Evolutionary conservation across 2,329 filamentous ascomycete genomes (phyloP).

Genomic region (Penicillium sp.): DNA sequence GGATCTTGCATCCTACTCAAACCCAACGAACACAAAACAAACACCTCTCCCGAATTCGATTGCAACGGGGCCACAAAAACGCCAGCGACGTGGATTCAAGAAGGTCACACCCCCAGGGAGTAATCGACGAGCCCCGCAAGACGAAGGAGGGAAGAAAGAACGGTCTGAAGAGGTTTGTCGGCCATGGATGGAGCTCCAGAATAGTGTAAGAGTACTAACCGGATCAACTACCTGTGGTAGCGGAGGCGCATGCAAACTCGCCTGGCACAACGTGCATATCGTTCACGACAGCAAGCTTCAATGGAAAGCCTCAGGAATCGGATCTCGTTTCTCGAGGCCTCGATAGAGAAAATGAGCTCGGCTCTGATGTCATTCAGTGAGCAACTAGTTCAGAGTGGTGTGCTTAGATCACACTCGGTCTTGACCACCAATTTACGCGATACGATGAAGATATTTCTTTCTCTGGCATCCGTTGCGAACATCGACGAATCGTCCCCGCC

Average conservation of each 20-base stretch:
- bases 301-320: constrained; percentile 25
- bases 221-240: constrained; percentile 15
- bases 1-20: neutral
- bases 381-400: constrained; percentile 27
- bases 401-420: constrained; percentile 23
- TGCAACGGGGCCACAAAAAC: neutral
- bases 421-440: constrained; percentile 15
- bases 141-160: neutral
- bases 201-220: neutral
- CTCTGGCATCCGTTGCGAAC: neutral
- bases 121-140: neutral
- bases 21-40: neutral
- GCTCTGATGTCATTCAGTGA: constrained; percentile 30
- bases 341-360: constrained; percentile 30
- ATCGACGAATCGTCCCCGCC: neutral
- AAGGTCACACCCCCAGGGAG: neutral
- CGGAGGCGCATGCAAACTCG: constrained; percentile 33
- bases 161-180: neutral
- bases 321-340: constrained; percentile 24
- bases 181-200: neutral
- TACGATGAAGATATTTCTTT: constrained; percentile 1
- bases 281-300: constrained; percentile 31
- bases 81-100: neutral
- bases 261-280: constrained; percentile 33
- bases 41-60: neutral